These are phyloP conservation scores for Lobosporangium transversale DNA, from an alignment of 192 early-diverging fungal genomes.

Conservation along the genomic window DNA sequence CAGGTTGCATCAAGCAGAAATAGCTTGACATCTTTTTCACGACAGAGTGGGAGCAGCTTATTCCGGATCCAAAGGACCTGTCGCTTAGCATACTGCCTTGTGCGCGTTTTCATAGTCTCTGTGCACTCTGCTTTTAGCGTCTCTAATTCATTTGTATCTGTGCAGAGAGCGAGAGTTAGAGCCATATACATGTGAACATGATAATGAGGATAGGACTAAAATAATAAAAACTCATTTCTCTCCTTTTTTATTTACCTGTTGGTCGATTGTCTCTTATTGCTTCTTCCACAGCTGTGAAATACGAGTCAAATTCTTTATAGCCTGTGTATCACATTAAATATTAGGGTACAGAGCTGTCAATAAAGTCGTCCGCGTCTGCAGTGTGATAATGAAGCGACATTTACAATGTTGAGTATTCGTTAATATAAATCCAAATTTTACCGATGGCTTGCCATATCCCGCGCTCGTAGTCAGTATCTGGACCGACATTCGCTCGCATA, in stretches of 20 bases:
- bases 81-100: conserved; percentile 87
- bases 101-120: conserved; percentile 87
- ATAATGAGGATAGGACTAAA: not conserved
- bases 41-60: conserved; percentile 67
- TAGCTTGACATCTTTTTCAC: conserved; percentile 52
- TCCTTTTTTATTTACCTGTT: conserved; percentile 18
- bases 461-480: conserved; percentile 63
- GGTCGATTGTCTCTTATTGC: conserved; percentile 14
- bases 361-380: no score
- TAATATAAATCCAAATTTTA: no score
- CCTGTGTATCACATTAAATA: no score
- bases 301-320: conserved; percentile 88
- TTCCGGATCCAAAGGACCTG: conserved; percentile 88
- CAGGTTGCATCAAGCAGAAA: conserved; percentile 79
- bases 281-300: conserved; percentile 62
- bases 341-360: no score
- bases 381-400: no score
- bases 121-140: conserved; percentile 63
- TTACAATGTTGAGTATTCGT: no score
- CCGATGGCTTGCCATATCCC: conserved; percentile 83
- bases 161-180: no score
- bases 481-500: conserved; percentile 62
- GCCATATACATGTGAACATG: no score
- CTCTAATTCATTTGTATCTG: conserved; percentile 44
- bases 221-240: not conserved